A percentile compares a stretch with the other conserved stretches of the same genome.
phyloP scores from a whole-genome alignment of 306 rosid species.

The Fragaria vesca region DNA sequence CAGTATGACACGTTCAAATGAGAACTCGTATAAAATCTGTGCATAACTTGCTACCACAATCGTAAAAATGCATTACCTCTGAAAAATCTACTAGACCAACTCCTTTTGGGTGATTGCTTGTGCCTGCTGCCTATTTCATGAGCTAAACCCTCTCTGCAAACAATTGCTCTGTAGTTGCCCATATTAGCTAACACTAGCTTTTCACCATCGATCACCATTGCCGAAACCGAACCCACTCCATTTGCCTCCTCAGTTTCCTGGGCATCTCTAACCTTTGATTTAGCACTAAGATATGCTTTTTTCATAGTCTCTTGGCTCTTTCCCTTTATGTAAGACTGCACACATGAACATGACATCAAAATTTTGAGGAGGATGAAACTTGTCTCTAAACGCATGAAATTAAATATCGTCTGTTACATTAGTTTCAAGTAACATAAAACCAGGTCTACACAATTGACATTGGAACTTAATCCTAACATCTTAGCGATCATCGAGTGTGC shows the following conservation, averaged over 20 bases:
- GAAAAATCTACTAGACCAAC: slow-evolving; percentile 58
- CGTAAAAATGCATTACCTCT: slow-evolving; percentile 36
- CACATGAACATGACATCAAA: not conserved
- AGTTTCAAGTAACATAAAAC: not conserved
- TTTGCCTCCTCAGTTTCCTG: slow-evolving; percentile 32
- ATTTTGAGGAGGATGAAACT: not conserved
- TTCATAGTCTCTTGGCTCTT: slow-evolving; percentile 59
- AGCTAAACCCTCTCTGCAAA: slow-evolving; percentile 80
- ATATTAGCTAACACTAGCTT: slow-evolving; percentile 64
- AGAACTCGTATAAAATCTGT: not conserved
- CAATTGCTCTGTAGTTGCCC: slow-evolving; percentile 70
- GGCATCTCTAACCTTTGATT: slow-evolving; percentile 45
- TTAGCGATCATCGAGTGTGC: not conserved
- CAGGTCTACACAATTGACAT: not conserved
- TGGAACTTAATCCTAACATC: not conserved
- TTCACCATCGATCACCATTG: slow-evolving; percentile 61
- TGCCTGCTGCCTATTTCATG: slow-evolving; percentile 35
- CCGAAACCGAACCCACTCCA: slow-evolving; percentile 57
- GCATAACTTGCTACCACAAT: not conserved
- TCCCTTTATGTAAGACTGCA: slow-evolving; percentile 47
- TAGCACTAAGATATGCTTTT: slow-evolving; percentile 61
- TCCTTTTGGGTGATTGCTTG: slow-evolving; percentile 29
- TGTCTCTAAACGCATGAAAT: not conserved
- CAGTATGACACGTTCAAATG: slow-evolving; percentile 24
- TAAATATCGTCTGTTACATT: not conserved